Conservation (phyloP, 106 monocot genomes). For the Platanthera zijinensis region DNA sequence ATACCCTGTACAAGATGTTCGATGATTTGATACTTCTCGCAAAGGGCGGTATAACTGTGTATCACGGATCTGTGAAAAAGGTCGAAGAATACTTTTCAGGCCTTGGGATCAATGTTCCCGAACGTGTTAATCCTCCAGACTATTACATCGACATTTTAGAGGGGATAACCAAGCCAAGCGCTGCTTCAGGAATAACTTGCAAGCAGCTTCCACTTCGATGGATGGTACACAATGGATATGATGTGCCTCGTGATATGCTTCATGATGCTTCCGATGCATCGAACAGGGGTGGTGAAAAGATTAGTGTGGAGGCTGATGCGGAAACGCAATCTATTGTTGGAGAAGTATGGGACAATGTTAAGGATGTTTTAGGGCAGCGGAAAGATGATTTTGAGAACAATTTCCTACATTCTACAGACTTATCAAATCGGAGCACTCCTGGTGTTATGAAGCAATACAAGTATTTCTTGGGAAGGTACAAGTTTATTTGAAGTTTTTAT, state of each 20-base stretch:
- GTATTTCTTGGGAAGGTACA: conserved; percentile 82
- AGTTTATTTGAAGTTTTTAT: not conserved
- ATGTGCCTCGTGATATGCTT: conserved; percentile 72
- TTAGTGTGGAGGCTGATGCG: conserved; percentile 10
- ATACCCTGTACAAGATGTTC: conserved; percentile 93
- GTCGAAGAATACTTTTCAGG: conserved; percentile 89
- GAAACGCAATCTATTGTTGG: conserved; percentile 33
- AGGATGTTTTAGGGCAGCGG: conserved; percentile 46
- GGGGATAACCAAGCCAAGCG: conserved; percentile 74
- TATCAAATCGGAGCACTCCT: conserved; percentile 73
- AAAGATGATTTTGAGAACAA: conserved; percentile 43
- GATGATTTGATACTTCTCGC: conserved; percentile 94
- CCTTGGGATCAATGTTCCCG: conserved; percentile 86
- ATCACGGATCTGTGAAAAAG: conserved; percentile 83
- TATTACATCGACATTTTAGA: conserved; percentile 91
- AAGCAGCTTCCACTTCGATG: conserved; percentile 73
- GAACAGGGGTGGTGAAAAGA: conserved; percentile 17
- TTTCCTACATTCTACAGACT: conserved; percentile 53
- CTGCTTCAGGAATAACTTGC: conserved; percentile 40
- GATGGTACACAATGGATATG: conserved; percentile 80
- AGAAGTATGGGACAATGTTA: conserved; percentile 67
- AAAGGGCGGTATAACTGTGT: conserved; percentile 82
- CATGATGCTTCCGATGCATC: conserved; percentile 28
- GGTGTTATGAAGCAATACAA: conserved; percentile 71
- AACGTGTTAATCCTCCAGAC: conserved; percentile 95